Base-by-base conservation (phyloP, 306 rosid species). In the Prunus fruticosa region DNA sequence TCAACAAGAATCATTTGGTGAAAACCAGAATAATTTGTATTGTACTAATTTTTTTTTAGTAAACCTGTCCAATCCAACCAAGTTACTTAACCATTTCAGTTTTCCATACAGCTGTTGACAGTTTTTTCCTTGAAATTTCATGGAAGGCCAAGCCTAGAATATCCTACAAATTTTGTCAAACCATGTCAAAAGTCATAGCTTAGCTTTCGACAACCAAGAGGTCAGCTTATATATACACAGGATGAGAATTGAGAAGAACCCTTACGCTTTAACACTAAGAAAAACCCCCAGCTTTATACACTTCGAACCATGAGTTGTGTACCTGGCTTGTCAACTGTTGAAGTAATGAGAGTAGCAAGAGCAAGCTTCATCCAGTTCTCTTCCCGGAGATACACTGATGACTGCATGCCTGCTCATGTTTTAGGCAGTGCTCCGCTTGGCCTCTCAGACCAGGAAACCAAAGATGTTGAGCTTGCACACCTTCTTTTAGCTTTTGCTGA, bases 401-500 rank as follows among this genome's bases (percentile, higher is more conserved):
- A 54, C 30, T 65, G 69, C 64, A 76, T 76, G 41, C 64, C 73
- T 27, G 51, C 45, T 62, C 87, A 83, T 73, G 85, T 91, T 66
- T 79, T 76, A 38, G 84, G 80, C 11, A 27, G 70, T 60, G 70
- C 78, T 18, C 81, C 84, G 76, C 81, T 81, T 13, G 87, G 81
- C 56, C 77, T 92, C 43, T 75, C 88, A 20, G 66, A 22, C 56
- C 87, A 88, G 50, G 91, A 88, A 53, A 80, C 73, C 78, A 79
- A 79, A 18, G 89, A 89, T 30, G 84, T 85, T 60, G 84, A 58
- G 74, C 88, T 92, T 9, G 91, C 82, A 8, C 87, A 85, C 70
- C 76, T 84, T 56, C 93, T 92, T 70, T 80, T 89, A 7, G 78
- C 89, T 67, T 84, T 78, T 73, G 93, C 90, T 53, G 96, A 89